Conservation (phyloP, 2,329 filamentous ascomycete species). For the Botryotinia calthae region DNA sequence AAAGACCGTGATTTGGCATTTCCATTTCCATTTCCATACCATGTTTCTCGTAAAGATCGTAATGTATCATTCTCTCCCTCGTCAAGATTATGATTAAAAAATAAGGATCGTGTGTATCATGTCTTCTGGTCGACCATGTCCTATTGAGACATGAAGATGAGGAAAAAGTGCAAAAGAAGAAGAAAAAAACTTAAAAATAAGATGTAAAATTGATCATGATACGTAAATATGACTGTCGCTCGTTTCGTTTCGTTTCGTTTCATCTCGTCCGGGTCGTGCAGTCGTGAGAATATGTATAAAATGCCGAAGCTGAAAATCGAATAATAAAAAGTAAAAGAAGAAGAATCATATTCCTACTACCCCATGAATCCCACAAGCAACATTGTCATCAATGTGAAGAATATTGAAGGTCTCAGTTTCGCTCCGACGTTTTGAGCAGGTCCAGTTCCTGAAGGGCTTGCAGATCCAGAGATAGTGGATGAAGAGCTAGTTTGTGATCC, state of each 20-base stretch:
- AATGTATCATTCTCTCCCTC: background rate
- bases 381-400: background rate
- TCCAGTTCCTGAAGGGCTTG: background rate
- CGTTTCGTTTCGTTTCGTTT: background rate
- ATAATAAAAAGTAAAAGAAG: background rate
- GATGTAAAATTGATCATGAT: background rate
- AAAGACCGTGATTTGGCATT: background rate
- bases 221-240: background rate
- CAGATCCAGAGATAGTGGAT: background rate
- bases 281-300: background rate
- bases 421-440: background rate
- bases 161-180: background rate
- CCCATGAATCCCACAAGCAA: background rate
- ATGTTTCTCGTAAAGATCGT: background rate
- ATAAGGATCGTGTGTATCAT: constrained; percentile 2
- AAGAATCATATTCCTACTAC: background rate
- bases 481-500: background rate
- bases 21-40: background rate
- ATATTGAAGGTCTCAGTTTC: background rate
- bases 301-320: background rate
- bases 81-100: background rate
- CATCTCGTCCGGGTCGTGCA: background rate
- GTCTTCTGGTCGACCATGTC: background rate
- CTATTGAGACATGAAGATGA: background rate
- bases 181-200: background rate